Base-by-base conservation (phyloP, 768 basidiomycete genomes). In the Phanerochaete sordida region DNA sequence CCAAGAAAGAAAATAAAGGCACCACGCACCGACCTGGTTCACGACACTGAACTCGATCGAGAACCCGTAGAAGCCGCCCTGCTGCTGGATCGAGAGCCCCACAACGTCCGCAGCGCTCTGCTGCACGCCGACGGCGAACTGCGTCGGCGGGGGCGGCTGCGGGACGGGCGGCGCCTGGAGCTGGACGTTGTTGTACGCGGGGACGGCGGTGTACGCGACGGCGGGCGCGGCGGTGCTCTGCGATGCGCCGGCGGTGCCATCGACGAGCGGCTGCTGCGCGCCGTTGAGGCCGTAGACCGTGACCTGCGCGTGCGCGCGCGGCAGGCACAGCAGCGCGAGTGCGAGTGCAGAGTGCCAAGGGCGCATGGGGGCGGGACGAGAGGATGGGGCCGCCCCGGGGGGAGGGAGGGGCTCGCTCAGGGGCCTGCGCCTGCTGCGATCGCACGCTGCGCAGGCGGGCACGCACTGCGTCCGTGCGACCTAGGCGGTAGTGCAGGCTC, bases 31-130 rank as follows among this genome's bases (percentile, higher is more conserved):
- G 63, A 87, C 75, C 73, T 83, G 82, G 58, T 81, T 82, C 9
- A 84, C 79, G 2, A 91, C 84, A 48, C 87, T 88, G 76, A 90
- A 79, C 69, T 91, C 90, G 33, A 92, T 79, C 3, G 86, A 88
- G 68, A 91, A 91, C 0, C 88, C 88, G 53, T 85, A 80, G 68
- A 90, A 91, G 11, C 83, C 78, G 16, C 84, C 86, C 19, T 69
- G 65, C 58, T 79, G 78, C 13, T 69, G 66, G 55, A 79, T 79
- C 1, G 79, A 79, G 35, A 84, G 62, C 11, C 69, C 73, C 2
- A 61, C 53, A 46, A 74, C 67, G n/a, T 64, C 62, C 5, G 57
- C 59, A 13, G 64, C 68, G 23, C 53, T 63, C 28, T 51, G 57
- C 23, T 61, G 52, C 11, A 86, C 71, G 56, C 77, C 72, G 1